Evolutionary conservation across 805 yeast genomes (phyloP).

Genomic region (Candida morakotiae): DNA sequence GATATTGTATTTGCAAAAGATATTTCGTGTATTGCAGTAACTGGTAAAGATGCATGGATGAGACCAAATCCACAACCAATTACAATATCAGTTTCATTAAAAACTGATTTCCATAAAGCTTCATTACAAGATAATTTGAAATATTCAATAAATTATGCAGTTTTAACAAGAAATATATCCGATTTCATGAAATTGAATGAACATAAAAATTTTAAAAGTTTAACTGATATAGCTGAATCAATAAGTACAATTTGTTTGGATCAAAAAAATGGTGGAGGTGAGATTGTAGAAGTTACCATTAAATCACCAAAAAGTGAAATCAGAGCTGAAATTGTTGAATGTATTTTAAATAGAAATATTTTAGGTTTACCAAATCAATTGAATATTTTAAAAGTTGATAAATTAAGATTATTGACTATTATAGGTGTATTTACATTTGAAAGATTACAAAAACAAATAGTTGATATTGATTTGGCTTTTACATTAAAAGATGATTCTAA

Average conservation of each 20-base stretch:
- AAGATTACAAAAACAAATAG: slow-evolving; percentile 74
- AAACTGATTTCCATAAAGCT: slow-evolving; percentile 69
- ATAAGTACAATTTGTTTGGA: slow-evolving; percentile 44
- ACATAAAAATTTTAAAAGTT: slow-evolving; percentile 37
- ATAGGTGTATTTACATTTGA: slow-evolving; percentile 94
- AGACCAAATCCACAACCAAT: slow-evolving; percentile 66
- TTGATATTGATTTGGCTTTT: slow-evolving; percentile 52
- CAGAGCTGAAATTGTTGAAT: slow-evolving; percentile 48
- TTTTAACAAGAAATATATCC: slow-evolving; percentile 62
- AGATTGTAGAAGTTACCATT: slow-evolving; percentile 35
- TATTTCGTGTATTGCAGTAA: slow-evolving; percentile 56
- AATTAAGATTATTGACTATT: slow-evolving; percentile 62
- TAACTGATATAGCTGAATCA: slow-evolving; percentile 44
- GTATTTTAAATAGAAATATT: slow-evolving; percentile 32
- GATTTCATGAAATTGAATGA: slow-evolving; percentile 43
- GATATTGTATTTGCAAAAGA: slow-evolving; percentile 49
- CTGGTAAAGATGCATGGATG: slow-evolving; percentile 76
- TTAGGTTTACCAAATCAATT: slow-evolving; percentile 6
- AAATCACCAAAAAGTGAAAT: slow-evolving; percentile 54
- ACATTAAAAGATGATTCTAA: slow-evolving; percentile 20
- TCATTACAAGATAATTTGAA: slow-evolving; percentile 76
- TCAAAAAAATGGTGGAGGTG: slow-evolving; percentile 43
- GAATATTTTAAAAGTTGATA: slow-evolving; percentile 32
- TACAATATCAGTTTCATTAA: slow-evolving; percentile 51
- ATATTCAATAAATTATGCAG: slow-evolving; percentile 86